A percentile compares a stretch with the other conserved stretches of the same genome.
Conservation (phyloP, 2,329 filamentous ascomycete genomes). For the Lachnellula arida region DNA sequence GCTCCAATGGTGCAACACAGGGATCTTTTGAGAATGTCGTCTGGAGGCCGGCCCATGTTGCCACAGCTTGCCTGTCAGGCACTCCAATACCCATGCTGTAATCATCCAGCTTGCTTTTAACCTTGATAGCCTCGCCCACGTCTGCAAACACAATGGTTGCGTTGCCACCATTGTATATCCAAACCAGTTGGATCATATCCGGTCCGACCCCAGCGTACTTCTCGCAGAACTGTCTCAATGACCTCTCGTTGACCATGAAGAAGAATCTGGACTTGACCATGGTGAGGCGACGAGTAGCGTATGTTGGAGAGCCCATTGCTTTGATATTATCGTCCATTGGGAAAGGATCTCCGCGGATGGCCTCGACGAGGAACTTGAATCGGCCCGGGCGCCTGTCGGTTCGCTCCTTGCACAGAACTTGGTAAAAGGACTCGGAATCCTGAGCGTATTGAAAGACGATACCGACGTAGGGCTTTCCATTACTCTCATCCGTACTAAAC, state of each 20-base stretch:
- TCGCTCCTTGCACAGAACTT: slow-evolving; percentile 18
- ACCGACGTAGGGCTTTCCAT: slow-evolving; percentile 18
- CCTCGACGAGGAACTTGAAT: slow-evolving; percentile 26
- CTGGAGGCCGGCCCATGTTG: slow-evolving; percentile 20
- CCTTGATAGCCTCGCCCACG: slow-evolving; percentile 23
- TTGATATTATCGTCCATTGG: slow-evolving; percentile 20
- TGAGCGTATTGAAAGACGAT: slow-evolving; percentile 27
- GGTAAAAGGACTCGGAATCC: slow-evolving; percentile 22
- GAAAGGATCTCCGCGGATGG: slow-evolving; percentile 21
- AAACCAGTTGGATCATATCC: slow-evolving; percentile 25
- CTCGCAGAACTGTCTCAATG: slow-evolving; percentile 21
- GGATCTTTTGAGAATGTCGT: slow-evolving; percentile 28
- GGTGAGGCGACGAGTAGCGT: slow-evolving; percentile 27
- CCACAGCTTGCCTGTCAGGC: slow-evolving; percentile 5
- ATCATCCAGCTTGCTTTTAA: slow-evolving; percentile 26
- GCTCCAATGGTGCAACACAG: slow-evolving; percentile 18
- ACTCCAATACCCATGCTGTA: slow-evolving; percentile 5
- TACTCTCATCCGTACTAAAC: slow-evolving; percentile 23
- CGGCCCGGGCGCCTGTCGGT: slow-evolving; percentile 13
- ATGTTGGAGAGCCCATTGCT: slow-evolving; percentile 21
- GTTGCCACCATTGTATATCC: slow-evolving; percentile 31
- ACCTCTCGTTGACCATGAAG: slow-evolving; percentile 23
- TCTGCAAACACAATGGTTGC: slow-evolving; percentile 30
- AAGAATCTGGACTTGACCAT: slow-evolving; percentile 31
- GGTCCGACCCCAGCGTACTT: slow-evolving; percentile 19